Conservation (phyloP, 306 rosid genomes). For the Castanea sativa region DNA sequence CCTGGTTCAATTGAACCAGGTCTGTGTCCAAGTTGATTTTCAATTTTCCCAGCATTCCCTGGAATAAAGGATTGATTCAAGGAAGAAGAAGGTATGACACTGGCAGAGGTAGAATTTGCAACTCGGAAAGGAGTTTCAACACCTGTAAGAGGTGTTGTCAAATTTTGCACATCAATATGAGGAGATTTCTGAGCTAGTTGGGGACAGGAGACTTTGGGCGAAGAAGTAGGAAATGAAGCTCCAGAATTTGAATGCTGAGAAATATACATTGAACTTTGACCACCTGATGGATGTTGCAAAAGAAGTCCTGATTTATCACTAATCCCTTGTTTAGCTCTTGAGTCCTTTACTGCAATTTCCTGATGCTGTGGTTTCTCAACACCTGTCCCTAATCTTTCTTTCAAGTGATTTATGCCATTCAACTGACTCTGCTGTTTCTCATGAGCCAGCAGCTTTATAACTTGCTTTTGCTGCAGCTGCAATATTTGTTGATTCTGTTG, state of each 20-base stretch:
- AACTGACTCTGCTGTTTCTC: background rate
- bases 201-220: background rate
- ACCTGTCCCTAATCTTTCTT: background rate
- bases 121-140: background rate
- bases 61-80: constrained; percentile 5
- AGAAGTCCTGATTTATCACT: background rate
- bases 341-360: background rate
- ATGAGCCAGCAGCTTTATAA: background rate
- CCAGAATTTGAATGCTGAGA: background rate
- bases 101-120: constrained; percentile 6
- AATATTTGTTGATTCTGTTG: background rate
- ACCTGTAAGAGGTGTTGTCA: background rate
- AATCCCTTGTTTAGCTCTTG: background rate
- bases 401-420: background rate
- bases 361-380: background rate
- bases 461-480: background rate
- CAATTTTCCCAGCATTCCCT: constrained; percentile 1
- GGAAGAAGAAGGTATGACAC: background rate
- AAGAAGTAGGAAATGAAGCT: background rate
- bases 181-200: background rate
- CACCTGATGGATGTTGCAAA: background rate
- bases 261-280: background rate
- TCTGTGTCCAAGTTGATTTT: background rate
- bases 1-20: background rate
- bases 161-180: background rate